Conservation (phyloP, 2,329 filamentous ascomycete species). For the Drechslerella dactyloides region DNA sequence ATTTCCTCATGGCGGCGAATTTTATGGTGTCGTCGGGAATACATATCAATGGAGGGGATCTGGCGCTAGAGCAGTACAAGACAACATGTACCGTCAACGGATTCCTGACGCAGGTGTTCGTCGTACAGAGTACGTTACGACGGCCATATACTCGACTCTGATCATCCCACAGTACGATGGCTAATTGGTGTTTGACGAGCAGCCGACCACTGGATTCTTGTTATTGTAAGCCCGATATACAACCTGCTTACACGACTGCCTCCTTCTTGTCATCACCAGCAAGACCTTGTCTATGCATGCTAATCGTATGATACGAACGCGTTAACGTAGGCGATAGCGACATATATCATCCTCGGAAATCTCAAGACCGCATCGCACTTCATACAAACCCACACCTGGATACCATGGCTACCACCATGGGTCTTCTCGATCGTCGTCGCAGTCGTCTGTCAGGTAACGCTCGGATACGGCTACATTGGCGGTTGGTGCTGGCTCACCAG, state of each 20-base stretch:
- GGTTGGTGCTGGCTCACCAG: conserved; percentile 60
- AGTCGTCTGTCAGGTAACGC: conserved; percentile 55
- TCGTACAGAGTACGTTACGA: conserved; percentile 58
- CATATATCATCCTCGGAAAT: conserved; percentile 59
- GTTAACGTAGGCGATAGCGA: conserved; percentile 58
- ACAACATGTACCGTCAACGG: conserved; percentile 59
- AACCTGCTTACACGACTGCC: background rate
- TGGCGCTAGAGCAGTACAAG: conserved; percentile 55
- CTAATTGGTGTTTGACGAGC: conserved; percentile 1
- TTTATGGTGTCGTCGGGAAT: conserved; percentile 58
- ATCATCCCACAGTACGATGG: background rate
- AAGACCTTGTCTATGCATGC: background rate
- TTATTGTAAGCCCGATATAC: conserved; percentile 55
- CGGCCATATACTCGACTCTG: background rate
- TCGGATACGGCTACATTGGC: conserved; percentile 57
- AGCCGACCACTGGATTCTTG: conserved; percentile 61
- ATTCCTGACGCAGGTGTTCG: conserved; percentile 60
- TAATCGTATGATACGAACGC: no score
- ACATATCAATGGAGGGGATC: conserved; percentile 56
- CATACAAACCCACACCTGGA: conserved; percentile 57
- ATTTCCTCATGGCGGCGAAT: conserved; percentile 59
- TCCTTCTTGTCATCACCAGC: background rate
- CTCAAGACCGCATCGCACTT: conserved; percentile 57
- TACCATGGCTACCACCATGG: conserved; percentile 59
- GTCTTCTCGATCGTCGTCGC: conserved; percentile 58